These are phyloP conservation scores for Epithele typhae DNA, from an alignment of 768 basidiomycete genomes.

Conservation along the genomic window DNA sequence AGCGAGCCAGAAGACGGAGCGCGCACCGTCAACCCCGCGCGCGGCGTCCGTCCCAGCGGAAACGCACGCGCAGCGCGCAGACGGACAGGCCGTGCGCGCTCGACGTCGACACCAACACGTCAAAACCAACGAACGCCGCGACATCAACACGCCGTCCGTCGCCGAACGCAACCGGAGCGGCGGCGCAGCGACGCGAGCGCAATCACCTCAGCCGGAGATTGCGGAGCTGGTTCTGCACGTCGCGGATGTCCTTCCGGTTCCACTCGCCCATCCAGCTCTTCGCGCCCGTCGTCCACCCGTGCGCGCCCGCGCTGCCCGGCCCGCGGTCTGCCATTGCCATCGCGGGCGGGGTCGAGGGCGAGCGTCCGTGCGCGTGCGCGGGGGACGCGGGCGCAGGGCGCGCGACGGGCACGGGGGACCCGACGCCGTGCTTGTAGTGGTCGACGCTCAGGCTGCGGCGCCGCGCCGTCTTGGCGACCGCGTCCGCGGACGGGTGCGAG, in stretches of 20 bases:
- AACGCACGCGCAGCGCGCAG: no score
- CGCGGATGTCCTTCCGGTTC: constrained; percentile 35
- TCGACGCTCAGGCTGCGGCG: constrained; percentile 19
- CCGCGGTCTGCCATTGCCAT: neutral
- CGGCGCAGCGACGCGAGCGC: no score
- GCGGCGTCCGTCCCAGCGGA: no score
- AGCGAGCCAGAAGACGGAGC: no score
- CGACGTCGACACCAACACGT: no score
- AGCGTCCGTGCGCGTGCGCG: neutral
- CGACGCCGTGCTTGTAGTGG: neutral
- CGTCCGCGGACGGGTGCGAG: neutral
- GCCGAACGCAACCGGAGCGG: no score
- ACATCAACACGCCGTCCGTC: no score
- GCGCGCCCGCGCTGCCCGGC: constrained; percentile 12
- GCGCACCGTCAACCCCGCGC: no score
- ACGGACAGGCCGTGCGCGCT: no score
- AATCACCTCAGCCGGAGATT: constrained; percentile 14
- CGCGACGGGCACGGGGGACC: no score
- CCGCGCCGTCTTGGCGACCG: neutral
- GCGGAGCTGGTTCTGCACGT: constrained; percentile 36
- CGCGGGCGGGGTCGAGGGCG: neutral
- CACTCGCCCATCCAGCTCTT: constrained; percentile 36
- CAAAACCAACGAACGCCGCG: no score
- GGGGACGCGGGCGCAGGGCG: no score
- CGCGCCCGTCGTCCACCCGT: constrained; percentile 19